phyloP scores from a whole-genome alignment of 2,329 filamentous ascomycete genomes.

The Aspergillus neoniger region DNA sequence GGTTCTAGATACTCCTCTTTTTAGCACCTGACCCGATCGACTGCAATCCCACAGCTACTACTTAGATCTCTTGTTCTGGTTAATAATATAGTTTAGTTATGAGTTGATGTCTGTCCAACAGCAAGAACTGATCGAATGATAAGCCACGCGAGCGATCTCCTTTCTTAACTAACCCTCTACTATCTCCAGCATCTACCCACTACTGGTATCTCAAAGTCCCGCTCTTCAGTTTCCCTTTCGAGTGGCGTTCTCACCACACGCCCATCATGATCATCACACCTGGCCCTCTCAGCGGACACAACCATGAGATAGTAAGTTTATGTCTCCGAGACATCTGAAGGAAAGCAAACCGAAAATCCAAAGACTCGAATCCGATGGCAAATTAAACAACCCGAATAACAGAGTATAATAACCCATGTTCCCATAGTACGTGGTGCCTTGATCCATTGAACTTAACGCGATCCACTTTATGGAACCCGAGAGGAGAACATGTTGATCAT shows the following conservation, averaged over 20 bases:
- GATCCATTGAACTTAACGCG: not conserved
- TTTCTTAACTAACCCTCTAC: no score
- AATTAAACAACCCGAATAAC: not conserved
- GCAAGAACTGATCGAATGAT: not conserved
- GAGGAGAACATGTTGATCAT: conserved; percentile 4
- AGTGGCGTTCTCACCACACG: not conserved
- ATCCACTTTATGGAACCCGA: conserved; percentile 1
- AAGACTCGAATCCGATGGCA: not conserved
- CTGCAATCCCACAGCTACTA: not conserved
- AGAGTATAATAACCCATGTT: not conserved
- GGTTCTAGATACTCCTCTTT: not conserved
- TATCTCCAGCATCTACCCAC: no score
- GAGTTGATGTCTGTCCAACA: not conserved
- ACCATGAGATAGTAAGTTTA: no score
- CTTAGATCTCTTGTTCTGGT: not conserved
- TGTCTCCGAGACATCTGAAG: not conserved
- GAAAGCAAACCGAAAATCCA: not conserved
- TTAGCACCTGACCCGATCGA: not conserved
- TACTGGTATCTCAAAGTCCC: not conserved
- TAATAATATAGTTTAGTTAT: not conserved
- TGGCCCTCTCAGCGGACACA: not conserved
- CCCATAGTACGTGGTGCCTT: not conserved
- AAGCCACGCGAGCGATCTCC: not conserved
- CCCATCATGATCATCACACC: not conserved
- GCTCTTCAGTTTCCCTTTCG: not conserved